A percentile compares a stretch with the other conserved stretches of the same genome.
Evolutionary conservation across 2,329 filamentous ascomycete species (phyloP).

Genomic region (Phoma sp.): DNA sequence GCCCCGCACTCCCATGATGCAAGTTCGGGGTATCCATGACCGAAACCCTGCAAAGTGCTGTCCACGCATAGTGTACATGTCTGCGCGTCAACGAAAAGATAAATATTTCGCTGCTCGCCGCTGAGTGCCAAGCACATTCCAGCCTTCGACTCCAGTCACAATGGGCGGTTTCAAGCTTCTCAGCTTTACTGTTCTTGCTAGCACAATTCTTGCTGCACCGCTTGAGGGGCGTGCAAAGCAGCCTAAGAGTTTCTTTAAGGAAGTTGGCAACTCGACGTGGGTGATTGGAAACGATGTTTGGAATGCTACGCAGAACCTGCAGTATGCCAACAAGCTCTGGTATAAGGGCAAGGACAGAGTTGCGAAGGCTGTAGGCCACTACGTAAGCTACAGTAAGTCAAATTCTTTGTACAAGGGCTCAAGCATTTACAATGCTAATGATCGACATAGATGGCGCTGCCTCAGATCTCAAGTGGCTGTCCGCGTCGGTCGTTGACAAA

Average conservation of each 20-base stretch:
- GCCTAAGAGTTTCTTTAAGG: constrained; percentile 44
- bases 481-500: constrained; percentile 53
- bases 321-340: constrained; percentile 52
- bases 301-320: constrained; percentile 51
- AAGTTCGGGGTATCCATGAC: constrained; percentile 25
- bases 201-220: constrained; percentile 21
- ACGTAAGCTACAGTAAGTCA: constrained; percentile 55
- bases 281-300: constrained; percentile 52
- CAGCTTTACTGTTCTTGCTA: constrained; percentile 25
- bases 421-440: neutral
- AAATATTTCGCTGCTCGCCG: constrained; percentile 9
- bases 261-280: constrained; percentile 46
- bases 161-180: constrained; percentile 30
- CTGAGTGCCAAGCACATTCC: constrained; percentile 5
- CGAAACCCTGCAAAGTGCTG: constrained; percentile 16
- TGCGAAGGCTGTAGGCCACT: constrained; percentile 52
- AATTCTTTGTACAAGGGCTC: too few relatives aligned
- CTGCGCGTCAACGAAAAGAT: constrained; percentile 1
- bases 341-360: constrained; percentile 55
- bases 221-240: constrained; percentile 30
- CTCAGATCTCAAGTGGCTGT: constrained; percentile 58
- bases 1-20: constrained; percentile 21
- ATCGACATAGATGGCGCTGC: constrained; percentile 54
- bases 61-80: neutral
- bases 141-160: neutral